Evolutionary conservation across 2,329 filamentous ascomycete genomes (phyloP).

Genomic region (Fusarium phyllophilum): DNA sequence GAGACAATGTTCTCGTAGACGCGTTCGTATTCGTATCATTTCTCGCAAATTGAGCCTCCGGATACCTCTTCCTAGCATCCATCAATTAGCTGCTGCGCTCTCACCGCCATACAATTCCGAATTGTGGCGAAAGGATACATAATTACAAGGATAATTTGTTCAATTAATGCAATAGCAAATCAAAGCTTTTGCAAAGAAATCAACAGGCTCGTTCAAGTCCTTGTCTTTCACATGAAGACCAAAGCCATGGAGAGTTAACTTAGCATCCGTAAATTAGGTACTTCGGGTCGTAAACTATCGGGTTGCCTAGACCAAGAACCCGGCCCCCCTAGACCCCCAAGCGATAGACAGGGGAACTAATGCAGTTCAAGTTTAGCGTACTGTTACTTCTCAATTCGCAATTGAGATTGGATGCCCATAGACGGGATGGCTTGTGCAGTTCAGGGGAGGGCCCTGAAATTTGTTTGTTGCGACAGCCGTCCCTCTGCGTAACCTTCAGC

Average conservation of each 20-base stretch:
- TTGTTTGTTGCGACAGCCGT: constrained; percentile 43
- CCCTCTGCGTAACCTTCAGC: constrained; percentile 30
- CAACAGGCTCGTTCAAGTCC: not conserved
- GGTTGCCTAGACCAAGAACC: constrained; percentile 23
- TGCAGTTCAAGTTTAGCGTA: constrained; percentile 30
- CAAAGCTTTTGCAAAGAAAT: not conserved
- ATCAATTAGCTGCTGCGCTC: constrained; percentile 13
- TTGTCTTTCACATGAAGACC: constrained; percentile 16
- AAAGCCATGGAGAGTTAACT: constrained; percentile 9
- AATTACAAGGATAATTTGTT: constrained; percentile 5
- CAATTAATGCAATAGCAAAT: constrained; percentile 8
- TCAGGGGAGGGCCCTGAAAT: constrained; percentile 46
- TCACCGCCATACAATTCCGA: constrained; percentile 34
- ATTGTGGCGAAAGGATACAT: not conserved
- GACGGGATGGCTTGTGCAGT: constrained; percentile 37
- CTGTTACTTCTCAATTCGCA: constrained; percentile 37
- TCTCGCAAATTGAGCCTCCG: constrained; percentile 31
- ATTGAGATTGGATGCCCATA: constrained; percentile 43
- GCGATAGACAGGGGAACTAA: constrained; percentile 31
- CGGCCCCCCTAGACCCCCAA: constrained; percentile 23
- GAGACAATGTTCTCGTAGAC: constrained; percentile 30
- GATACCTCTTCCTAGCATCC: constrained; percentile 23
- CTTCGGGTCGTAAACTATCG: constrained; percentile 7
- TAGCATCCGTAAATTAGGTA: not conserved
- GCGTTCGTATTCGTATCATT: constrained; percentile 48